Base-by-base conservation (phyloP, 208 protist genomes). In the Plasmodiophora brassicae region DNA sequence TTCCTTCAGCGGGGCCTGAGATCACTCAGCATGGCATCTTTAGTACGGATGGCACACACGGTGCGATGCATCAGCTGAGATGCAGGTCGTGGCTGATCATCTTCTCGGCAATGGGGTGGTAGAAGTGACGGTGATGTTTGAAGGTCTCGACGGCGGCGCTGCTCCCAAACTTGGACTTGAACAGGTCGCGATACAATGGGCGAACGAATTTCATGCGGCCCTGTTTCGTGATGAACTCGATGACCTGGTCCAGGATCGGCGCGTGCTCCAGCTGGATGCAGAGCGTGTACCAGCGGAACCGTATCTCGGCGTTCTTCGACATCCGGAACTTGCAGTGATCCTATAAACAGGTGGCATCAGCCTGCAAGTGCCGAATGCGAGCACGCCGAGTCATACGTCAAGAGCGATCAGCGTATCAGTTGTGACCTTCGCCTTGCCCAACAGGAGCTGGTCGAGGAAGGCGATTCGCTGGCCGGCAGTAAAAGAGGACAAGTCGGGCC, bases 151-250 rank as follows among this genome's bases (percentile, higher is more conserved):
- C 35, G 0, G 91, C 92, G 0, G 85, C 45, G 10, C 1, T 44
- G 36, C 45, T 10, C n/a, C 39, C 25, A 57, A 45, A 43, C 43
- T 53, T 10, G 53, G 46, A 53, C 41, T 0, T 8, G 50, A 20
- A 71, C 35, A 92, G 85, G 5, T 89, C 88, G 65, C 93, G 90
- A 87, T 93, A 95, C 0, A 94, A 87, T n/a, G 93, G 93, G 35
- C 93, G 89, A 71, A 91, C 88, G 53, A 92, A 95, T 89, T 95
- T 95, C 93, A 95, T 95, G 45, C 92, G 89, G 8, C 91, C 91
- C 28, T 92, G 89, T 45, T 35, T 54, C 8, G 43, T 65, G 71
- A 87, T 50, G 54, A 90, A 86, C 32, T 83, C 44, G 46, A 88
- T 14, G 22, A 88, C 89, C 1, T 90, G 41, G 32, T 86, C 86